phyloP scores from a whole-genome alignment of 2,329 filamentous ascomycete genomes.

The Curvularia eragrostidis region DNA sequence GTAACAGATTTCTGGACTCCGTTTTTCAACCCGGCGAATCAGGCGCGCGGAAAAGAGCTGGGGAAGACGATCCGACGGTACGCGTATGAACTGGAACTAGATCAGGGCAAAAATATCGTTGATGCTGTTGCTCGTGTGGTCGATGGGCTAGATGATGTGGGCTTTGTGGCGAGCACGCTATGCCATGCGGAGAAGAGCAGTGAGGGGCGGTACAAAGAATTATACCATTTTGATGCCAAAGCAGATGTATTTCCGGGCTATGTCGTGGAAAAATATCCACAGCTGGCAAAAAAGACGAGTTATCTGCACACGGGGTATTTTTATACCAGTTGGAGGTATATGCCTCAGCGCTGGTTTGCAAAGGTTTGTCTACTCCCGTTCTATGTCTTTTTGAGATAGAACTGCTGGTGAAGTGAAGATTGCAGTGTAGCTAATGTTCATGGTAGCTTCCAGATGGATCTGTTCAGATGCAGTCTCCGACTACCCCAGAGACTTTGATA shows the following conservation, averaged over 20 bases:
- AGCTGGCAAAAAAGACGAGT: not conserved
- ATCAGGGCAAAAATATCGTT: not conserved
- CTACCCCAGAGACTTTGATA: not conserved
- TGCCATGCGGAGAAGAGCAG: not conserved
- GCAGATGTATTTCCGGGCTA: not conserved
- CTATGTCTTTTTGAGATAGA: not conserved
- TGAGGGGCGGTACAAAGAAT: not conserved
- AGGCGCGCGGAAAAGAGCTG: not conserved
- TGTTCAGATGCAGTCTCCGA: not conserved
- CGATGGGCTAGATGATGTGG: not conserved
- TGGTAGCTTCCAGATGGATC: not conserved
- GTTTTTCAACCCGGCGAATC: not conserved
- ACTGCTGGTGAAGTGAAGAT: not conserved
- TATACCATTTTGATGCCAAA: not conserved
- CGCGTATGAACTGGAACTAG: not conserved
- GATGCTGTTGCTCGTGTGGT: not conserved
- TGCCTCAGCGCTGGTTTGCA: not conserved
- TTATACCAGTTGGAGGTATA: conserved; percentile 1
- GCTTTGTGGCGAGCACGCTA: not conserved
- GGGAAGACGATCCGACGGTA: not conserved
- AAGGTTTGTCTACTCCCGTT: not conserved
- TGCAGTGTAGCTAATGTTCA: not conserved
- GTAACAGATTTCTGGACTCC: not conserved
- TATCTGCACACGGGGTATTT: not conserved
- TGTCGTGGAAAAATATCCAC: not conserved